A percentile compares a stretch with the other conserved stretches of the same genome.
phyloP scores from a whole-genome alignment of 2,329 filamentous ascomycete species.

The Alternaria tenuissima region DNA sequence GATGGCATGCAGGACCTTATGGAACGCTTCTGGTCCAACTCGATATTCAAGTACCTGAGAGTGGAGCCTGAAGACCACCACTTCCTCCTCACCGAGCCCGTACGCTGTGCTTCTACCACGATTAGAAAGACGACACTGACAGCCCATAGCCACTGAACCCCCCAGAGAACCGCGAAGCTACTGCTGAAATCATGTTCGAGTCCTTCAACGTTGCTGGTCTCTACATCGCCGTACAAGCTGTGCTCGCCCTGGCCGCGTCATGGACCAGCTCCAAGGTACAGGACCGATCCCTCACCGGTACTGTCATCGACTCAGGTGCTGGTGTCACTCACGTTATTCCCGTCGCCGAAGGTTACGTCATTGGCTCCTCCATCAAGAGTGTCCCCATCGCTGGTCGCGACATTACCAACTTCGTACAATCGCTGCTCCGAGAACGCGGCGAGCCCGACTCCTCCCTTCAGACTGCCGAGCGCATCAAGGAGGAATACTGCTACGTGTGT shows the following conservation, averaged over 20 bases:
- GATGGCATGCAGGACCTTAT: slow-evolving; percentile 79
- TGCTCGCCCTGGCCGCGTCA: slow-evolving; percentile 93
- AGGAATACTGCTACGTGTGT: slow-evolving; percentile 98
- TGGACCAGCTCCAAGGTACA: slow-evolving; percentile 99
- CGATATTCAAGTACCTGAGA: slow-evolving; percentile 98
- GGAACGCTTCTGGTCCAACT: slow-evolving; percentile 99
- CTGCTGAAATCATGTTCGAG: slow-evolving; percentile 99
- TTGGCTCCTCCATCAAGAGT: slow-evolving; percentile 98
- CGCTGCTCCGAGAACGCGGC: slow-evolving; percentile 90
- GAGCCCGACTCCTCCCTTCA: slow-evolving; percentile 97
- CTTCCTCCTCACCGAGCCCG: slow-evolving; percentile 96
- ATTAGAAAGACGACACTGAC: slow-evolving; percentile 18
- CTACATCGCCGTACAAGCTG: slow-evolving; percentile 98
- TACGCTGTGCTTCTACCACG: slow-evolving; percentile 57
- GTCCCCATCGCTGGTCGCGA: slow-evolving; percentile 98
- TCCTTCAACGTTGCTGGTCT: slow-evolving; percentile 99
- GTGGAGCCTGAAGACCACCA: slow-evolving; percentile 99
- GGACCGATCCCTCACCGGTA: slow-evolving; percentile 93
- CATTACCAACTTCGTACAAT: slow-evolving; percentile 99
- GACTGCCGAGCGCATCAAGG: slow-evolving; percentile 97
- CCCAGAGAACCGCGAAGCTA: slow-evolving; percentile 98
- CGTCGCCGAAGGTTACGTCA: slow-evolving; percentile 97
- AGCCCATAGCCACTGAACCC: slow-evolving; percentile 85
- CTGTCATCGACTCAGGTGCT: slow-evolving; percentile 97
- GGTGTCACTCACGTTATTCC: slow-evolving; percentile 99